Evolutionary conservation across 2,329 filamentous ascomycete genomes (phyloP).

Genomic region (Colletotrichum orbiculare): DNA sequence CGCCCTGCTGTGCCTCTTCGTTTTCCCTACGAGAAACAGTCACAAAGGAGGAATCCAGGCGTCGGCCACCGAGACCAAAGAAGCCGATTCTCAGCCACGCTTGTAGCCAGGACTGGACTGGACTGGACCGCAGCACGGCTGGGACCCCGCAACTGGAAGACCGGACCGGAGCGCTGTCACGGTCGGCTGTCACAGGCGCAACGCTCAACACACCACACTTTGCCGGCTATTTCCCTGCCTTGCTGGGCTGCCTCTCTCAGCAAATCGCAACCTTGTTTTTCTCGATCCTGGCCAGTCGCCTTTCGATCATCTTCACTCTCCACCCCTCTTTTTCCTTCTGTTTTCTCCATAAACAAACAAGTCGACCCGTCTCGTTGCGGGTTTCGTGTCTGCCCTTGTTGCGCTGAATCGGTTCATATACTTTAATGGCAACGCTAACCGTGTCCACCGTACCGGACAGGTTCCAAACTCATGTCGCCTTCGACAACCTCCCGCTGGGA

Average conservation of each 20-base stretch:
- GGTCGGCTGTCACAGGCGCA: conserved; percentile 17
- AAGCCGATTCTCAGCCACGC: conserved; percentile 29
- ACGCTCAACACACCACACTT: not conserved
- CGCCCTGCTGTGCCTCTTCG: conserved; percentile 27
- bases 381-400: not conserved
- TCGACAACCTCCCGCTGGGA: conserved; percentile 68
- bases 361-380: not conserved
- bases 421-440: conserved; percentile 59
- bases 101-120: conserved; percentile 7
- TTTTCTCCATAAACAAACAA: not conserved
- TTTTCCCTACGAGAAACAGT: conserved; percentile 1
- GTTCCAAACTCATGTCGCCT: conserved; percentile 69
- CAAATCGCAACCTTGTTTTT: conserved; percentile 9
- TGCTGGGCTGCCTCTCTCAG: conserved; percentile 18
- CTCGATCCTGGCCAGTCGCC: conserved; percentile 26
- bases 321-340: not conserved
- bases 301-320: conserved; percentile 8
- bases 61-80: not conserved
- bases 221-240: conserved; percentile 13
- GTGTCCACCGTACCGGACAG: conserved; percentile 51
- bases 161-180: conserved; percentile 7
- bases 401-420: not conserved
- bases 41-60: conserved; percentile 18
- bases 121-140: not conserved
- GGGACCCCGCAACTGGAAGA: conserved; percentile 12